These are phyloP conservation scores for Eutypella sp. DNA, from an alignment of 2,329 filamentous ascomycete species.

Conservation along the genomic window DNA sequence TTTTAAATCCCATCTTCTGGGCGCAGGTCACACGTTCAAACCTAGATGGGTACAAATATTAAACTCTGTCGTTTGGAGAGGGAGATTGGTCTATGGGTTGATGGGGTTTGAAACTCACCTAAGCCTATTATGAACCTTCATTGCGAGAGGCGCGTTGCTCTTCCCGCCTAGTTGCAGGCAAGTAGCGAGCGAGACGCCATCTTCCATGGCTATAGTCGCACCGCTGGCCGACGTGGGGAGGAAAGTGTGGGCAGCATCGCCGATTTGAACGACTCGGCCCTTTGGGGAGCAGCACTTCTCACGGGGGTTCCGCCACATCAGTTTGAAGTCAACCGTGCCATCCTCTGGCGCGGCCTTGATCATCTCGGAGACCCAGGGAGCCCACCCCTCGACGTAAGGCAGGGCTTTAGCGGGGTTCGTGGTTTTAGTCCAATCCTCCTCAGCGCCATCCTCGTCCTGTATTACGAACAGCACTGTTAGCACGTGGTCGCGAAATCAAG, in stretches of 20 bases:
- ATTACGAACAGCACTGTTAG: neutral
- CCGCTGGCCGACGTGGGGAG: constrained; percentile 31
- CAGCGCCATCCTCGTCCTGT: neutral
- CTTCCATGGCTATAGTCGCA: constrained; percentile 32
- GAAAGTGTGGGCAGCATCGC: constrained; percentile 32
- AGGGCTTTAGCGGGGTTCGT: constrained; percentile 10
- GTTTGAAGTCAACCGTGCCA: constrained; percentile 35
- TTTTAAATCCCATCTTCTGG: constrained; percentile 16
- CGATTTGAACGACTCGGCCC: constrained; percentile 27
- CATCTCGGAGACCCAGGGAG: constrained; percentile 10
- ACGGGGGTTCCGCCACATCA: constrained; percentile 31
- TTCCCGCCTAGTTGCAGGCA: constrained; percentile 25
- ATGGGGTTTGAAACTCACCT: constrained; percentile 14
- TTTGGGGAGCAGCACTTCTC: constrained; percentile 25
- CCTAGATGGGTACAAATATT: constrained; percentile 1
- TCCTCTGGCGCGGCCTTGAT: constrained; percentile 16
- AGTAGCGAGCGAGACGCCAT: constrained; percentile 27
- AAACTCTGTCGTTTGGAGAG: neutral
- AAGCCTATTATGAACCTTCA: constrained; percentile 24
- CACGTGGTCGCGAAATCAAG: neutral
- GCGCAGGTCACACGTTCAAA: constrained; percentile 17
- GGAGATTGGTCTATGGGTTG: neutral
- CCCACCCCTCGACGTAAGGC: constrained; percentile 2
- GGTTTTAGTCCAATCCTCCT: neutral
- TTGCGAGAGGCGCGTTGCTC: constrained; percentile 15